Percentiles rank a stretch among this genome's conserved stretches.
Conservation (phyloP, 345 rosid genomes). For the Corchorus olitorius region DNA sequence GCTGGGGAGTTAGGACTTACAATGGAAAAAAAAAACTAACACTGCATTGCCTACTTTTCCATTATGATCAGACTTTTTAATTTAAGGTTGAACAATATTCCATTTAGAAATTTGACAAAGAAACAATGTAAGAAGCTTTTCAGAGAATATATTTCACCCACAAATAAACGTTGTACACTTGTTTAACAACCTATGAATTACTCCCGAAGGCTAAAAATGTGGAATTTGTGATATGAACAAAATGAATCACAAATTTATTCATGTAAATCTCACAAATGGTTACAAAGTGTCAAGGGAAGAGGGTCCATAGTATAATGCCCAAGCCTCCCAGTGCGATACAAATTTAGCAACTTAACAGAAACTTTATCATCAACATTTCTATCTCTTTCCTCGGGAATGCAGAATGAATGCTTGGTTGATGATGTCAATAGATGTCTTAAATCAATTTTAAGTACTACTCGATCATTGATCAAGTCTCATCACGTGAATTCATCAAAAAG, state of each 20-base stretch:
- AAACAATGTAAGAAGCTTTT: too few relatives aligned
- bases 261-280: neutral
- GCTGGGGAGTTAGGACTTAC: too few relatives aligned
- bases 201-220: neutral
- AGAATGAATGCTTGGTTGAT: constrained; percentile 13
- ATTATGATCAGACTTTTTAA: too few relatives aligned
- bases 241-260: neutral
- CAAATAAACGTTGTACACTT: too few relatives aligned
- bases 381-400: constrained; percentile 38
- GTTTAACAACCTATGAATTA: too few relatives aligned
- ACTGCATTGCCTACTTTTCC: too few relatives aligned
- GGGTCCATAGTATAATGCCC: constrained; percentile 71
- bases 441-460: too few relatives aligned
- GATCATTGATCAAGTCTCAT: neutral
- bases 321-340: constrained; percentile 65
- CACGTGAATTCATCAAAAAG: neutral
- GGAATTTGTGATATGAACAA: neutral
- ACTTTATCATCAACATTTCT: constrained; percentile 35
- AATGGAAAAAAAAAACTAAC: too few relatives aligned
- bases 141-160: too few relatives aligned
- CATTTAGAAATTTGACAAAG: too few relatives aligned
- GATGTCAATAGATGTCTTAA: too few relatives aligned
- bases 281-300: constrained; percentile 25
- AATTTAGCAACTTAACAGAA: constrained; percentile 62
- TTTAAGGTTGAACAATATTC: too few relatives aligned